Percentiles rank a stretch among this genome's conserved stretches.
Conservation (phyloP, 139 green algal genomes). For the Desmodesmus armatus region DNA sequence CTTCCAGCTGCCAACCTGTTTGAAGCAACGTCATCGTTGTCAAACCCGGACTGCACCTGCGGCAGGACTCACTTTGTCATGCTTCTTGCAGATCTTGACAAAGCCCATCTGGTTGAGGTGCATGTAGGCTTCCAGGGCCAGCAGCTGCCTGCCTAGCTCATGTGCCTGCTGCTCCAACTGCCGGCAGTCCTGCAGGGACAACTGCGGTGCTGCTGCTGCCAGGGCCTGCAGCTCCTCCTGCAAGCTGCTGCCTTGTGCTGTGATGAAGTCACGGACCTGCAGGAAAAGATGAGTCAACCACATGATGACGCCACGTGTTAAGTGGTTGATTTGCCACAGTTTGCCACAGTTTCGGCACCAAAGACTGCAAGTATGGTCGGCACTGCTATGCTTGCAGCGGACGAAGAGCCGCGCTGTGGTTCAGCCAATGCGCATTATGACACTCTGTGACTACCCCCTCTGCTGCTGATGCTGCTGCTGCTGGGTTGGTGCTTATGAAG, state of each 20-base stretch:
- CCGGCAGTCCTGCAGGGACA: not conserved
- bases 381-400: not conserved
- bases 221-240: not conserved
- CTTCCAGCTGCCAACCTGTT: too few species aligned
- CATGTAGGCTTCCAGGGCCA: slow-evolving; percentile 86
- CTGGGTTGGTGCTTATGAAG: not conserved
- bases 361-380: not conserved
- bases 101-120: slow-evolving; percentile 84
- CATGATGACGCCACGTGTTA: not conserved
- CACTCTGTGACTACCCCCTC: not conserved
- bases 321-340: not conserved
- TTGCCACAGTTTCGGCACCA: not conserved
- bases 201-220: slow-evolving; percentile 60
- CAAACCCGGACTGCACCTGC: too few species aligned
- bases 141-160: slow-evolving; percentile 76
- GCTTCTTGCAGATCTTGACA: slow-evolving; percentile 93
- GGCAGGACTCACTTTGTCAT: slow-evolving; percentile 88
- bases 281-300: not conserved
- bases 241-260: not conserved
- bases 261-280: slow-evolving; percentile 12
- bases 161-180: not conserved
- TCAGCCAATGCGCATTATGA: too few species aligned
- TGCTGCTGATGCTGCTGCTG: not conserved
- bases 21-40: too few species aligned
- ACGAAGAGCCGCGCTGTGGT: too few species aligned